phyloP scores from a whole-genome alignment of 2,329 filamentous ascomycete species.

The Nigrospora oryzae region DNA sequence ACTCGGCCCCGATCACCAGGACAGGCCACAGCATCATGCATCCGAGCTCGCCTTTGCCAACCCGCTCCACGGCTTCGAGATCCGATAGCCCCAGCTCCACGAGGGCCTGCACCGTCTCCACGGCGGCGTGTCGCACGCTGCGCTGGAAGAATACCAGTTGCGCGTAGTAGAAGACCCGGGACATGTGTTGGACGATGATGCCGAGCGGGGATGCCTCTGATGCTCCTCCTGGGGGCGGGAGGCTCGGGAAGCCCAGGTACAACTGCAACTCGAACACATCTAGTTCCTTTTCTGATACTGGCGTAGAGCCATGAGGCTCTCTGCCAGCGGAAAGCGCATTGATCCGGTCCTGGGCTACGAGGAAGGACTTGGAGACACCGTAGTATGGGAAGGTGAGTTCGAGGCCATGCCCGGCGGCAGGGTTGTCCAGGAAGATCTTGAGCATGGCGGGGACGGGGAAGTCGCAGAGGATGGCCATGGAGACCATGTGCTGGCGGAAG shows the following conservation, averaged over 20 bases:
- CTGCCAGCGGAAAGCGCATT: conserved; percentile 9
- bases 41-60: conserved; percentile 18
- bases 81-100: conserved; percentile 21
- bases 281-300: conserved; percentile 7
- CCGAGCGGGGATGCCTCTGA: conserved; percentile 13
- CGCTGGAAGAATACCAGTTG: conserved; percentile 24
- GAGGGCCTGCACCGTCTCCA: conserved; percentile 18
- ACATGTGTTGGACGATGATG: conserved; percentile 12
- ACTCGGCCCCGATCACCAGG: conserved; percentile 25
- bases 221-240: conserved; percentile 8
- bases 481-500: conserved; percentile 13
- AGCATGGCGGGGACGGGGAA: conserved; percentile 7
- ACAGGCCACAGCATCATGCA: conserved; percentile 26
- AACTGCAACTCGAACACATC: conserved; percentile 22
- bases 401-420: not conserved
- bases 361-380: conserved; percentile 9
- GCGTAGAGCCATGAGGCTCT: not conserved
- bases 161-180: conserved; percentile 25
- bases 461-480: conserved; percentile 14
- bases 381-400: conserved; percentile 15
- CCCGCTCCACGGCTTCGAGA: conserved; percentile 20
- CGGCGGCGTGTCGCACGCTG: conserved; percentile 14
- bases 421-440: conserved; percentile 7
- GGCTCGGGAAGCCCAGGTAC: conserved; percentile 11
- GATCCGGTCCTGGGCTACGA: conserved; percentile 8